Base-by-base conservation (phyloP, 106 monocot species). In the Platanthera zijinensis region DNA sequence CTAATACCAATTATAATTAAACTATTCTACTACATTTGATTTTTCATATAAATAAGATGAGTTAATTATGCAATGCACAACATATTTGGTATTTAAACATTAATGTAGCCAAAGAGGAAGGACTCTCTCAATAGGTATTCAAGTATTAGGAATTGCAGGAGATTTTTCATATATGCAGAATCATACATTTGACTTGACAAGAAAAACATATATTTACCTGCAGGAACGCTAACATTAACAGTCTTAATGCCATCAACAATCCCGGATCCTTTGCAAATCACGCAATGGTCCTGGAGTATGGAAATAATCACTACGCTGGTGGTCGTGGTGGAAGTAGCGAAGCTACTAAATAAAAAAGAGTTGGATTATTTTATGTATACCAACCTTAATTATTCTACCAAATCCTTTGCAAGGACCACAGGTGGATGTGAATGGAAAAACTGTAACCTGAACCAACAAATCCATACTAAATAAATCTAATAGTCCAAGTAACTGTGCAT, bases 321-420 rank as follows among this genome's bases (percentile, higher is more conserved):
- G 39, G 39, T 39, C 39, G 39, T 39, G 39, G 39, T 39, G 39
- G 39, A 39, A 39, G 39, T 39, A 39, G 39, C 2, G 39, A 39
- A 39, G 39, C 39, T 39, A 39, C 39, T 39, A 39, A 39, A 39
- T 39, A 39, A 39, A 39, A 39, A 39, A 39, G 39, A 39, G 39
- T 39, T 39, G 39, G 6, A 61, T 11, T 6, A n/a, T 15, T 73
- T 48, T 50, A 51, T 57, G 0, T 7, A 62, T 61, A 67, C 51
- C 49, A 82, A 97, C 97, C 97, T 97, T 85, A 61, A 91, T 87
- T 86, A 89, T 84, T 72, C 80, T 87, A 54, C 97, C 97, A 51
- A 69, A 69, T 50, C 97, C 97, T 85, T 82, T 88, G 85, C 97
- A 97, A 52, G 87, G 74, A 77, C 49, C 71, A 84, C 97, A 97